phyloP scores from a whole-genome alignment of 2,329 filamentous ascomycete species.

The Pseudofabraea citricarpa region DNA sequence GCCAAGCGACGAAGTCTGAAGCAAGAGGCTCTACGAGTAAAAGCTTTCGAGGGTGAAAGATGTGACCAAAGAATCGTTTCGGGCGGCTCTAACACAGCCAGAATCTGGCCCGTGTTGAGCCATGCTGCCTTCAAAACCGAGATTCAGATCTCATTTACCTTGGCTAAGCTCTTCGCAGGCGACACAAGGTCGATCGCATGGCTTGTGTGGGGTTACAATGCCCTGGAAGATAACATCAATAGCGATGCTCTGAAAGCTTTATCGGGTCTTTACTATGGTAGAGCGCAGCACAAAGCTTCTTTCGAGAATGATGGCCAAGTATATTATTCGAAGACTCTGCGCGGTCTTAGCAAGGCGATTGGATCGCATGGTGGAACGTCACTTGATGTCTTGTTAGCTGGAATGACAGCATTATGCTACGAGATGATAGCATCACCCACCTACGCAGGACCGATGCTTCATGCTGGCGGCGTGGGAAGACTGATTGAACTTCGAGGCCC shows the following conservation, averaged over 20 bases:
- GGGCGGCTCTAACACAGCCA: no score
- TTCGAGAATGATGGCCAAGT: neutral
- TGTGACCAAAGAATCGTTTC: no score
- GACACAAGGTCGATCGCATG: neutral
- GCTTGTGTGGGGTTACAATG: conserved; percentile 1
- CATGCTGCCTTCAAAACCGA: conserved; percentile 3
- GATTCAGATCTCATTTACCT: conserved; percentile 4
- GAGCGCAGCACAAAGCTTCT: neutral
- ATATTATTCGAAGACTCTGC: neutral
- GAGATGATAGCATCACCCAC: conserved; percentile 5
- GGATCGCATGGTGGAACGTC: neutral
- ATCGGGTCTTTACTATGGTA: conserved; percentile 1
- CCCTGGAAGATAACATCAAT: neutral
- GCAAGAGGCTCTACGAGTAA: neutral
- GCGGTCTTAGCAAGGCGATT: neutral
- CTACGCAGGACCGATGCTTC: conserved; percentile 2
- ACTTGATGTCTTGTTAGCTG: conserved; percentile 3
- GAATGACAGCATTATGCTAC: neutral
- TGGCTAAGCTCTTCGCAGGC: conserved; percentile 3
- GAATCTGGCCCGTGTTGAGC: neutral
- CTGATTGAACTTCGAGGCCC: conserved; percentile 8
- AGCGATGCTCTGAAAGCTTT: neutral
- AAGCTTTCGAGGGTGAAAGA: neutral
- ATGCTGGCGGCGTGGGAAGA: conserved; percentile 6
- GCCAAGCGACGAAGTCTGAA: neutral